A percentile compares a stretch with the other conserved stretches of the same genome.
phyloP scores from a whole-genome alignment of 148 eudicot genomes.

The Chenopodium quinoa region DNA sequence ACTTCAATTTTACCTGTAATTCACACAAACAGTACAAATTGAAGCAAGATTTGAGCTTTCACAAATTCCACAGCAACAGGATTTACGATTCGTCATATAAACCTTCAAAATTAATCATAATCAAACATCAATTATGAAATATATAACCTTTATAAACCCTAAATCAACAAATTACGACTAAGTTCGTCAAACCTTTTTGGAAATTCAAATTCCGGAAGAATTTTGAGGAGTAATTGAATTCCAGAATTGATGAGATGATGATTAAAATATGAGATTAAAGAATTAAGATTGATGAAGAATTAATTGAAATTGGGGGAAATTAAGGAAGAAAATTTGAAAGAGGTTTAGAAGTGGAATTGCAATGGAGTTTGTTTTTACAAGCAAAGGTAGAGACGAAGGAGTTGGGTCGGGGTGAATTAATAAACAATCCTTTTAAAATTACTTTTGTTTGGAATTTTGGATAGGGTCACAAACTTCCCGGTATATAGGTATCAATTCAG shows the following conservation, averaged over 20 bases:
- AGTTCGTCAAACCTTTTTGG: not conserved
- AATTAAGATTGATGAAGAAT: not conserved
- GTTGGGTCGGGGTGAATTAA: not conserved
- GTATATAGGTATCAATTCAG: no score
- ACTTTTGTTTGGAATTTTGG: no score
- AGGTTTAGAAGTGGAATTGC: not conserved
- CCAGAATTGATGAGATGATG: not conserved
- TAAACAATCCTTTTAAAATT: no score
- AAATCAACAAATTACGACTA: not conserved
- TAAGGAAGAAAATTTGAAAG: not conserved
- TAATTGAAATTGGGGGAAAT: no score
- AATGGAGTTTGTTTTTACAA: not conserved
- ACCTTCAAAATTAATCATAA: conserved; percentile 1
- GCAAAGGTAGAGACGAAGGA: not conserved
- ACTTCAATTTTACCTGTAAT: conserved; percentile 57
- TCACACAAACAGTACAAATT: conserved; percentile 64
- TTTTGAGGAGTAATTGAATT: not conserved
- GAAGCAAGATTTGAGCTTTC: conserved; percentile 76
- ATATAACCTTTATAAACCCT: not conserved
- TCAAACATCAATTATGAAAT: not conserved
- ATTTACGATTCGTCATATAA: conserved; percentile 43
- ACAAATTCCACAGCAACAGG: conserved; percentile 62
- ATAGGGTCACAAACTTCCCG: no score
- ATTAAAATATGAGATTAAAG: not conserved
- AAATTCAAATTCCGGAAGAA: not conserved